Evolutionary conservation across 495 filamentous ascomycete genomes (phyloP).

Genomic region (Hypoxylon rickii): DNA sequence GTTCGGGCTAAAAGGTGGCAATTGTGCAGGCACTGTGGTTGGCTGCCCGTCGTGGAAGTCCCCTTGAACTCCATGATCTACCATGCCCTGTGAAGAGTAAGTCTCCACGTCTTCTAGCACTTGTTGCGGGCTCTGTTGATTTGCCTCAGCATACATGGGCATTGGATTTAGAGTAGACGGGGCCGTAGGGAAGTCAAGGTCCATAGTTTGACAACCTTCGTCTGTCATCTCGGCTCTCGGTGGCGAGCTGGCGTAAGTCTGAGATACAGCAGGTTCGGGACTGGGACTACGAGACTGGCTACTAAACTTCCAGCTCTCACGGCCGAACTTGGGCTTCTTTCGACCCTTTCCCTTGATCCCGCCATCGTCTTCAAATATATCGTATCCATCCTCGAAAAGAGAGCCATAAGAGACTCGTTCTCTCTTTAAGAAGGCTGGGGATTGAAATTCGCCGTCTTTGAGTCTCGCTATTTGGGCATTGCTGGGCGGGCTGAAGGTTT

Average conservation of each 20-base stretch:
- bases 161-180: constrained; percentile 2
- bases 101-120: constrained; percentile 2
- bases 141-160: neutral
- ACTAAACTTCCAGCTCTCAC: constrained; percentile 71
- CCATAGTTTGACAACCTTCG: constrained; percentile 54
- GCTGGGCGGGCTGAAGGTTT: constrained; percentile 24
- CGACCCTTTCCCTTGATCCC: constrained; percentile 65
- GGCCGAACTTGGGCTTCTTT: constrained; percentile 76
- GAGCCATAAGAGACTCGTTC: constrained; percentile 64
- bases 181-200: constrained; percentile 38
- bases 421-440: constrained; percentile 77
- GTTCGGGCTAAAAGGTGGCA: constrained; percentile 1
- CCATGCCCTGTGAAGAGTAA: constrained; percentile 14
- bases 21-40: neutral
- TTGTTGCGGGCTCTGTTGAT: constrained; percentile 1
- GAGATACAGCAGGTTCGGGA: constrained; percentile 53
- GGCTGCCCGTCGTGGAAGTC: constrained; percentile 15
- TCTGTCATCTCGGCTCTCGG: constrained; percentile 44
- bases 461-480: constrained; percentile 18
- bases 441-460: constrained; percentile 60
- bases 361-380: constrained; percentile 75
- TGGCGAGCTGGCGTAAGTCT: constrained; percentile 5
- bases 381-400: constrained; percentile 60
- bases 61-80: constrained; percentile 22
- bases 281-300: constrained; percentile 72